phyloP scores from a whole-genome alignment of 208 protist species.

The Leishmania tarentolae region DNA sequence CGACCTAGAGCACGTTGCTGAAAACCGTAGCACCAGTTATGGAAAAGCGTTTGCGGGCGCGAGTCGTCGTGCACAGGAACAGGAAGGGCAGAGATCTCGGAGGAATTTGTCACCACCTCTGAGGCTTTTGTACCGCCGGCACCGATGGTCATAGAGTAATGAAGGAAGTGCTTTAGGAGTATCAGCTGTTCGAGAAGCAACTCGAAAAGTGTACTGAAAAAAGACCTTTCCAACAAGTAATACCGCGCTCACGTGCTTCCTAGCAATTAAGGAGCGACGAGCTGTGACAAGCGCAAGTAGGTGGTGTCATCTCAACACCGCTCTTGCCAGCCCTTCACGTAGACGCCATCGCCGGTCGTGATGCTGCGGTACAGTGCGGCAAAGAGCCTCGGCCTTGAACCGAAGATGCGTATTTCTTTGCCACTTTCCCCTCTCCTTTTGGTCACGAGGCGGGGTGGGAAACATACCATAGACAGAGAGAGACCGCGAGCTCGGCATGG shows the following conservation, averaged over 20 bases:
- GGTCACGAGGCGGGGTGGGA: not conserved
- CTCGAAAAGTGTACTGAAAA: constrained; percentile 10
- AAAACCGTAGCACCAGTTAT: not conserved
- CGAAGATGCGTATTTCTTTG: not conserved
- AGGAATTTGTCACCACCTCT: not conserved
- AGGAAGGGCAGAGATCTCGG: not conserved
- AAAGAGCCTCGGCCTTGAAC: constrained; percentile 8
- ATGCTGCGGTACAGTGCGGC: constrained; percentile 19
- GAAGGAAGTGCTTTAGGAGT: too few species aligned
- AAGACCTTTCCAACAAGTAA: constrained; percentile 24
- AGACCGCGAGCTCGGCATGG: not conserved
- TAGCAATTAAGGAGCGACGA: constrained; percentile 34
- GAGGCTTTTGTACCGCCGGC: not conserved
- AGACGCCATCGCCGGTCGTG: constrained; percentile 13
- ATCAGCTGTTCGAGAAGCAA: too few species aligned
- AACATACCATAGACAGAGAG: not conserved
- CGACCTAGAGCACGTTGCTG: not conserved
- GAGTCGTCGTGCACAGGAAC: not conserved
- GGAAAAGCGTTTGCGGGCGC: not conserved
- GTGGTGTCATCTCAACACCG: constrained; percentile 53
- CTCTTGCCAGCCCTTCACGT: constrained; percentile 27
- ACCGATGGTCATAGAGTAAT: not conserved
- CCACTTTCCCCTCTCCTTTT: too few species aligned
- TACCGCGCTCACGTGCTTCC: constrained; percentile 27
- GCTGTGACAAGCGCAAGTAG: constrained; percentile 37